Percentiles rank a stretch among this genome's conserved stretches.
These are phyloP conservation scores for Lepidium didymum DNA, from an alignment of 345 rosid genomes.

Conservation along the genomic window DNA sequence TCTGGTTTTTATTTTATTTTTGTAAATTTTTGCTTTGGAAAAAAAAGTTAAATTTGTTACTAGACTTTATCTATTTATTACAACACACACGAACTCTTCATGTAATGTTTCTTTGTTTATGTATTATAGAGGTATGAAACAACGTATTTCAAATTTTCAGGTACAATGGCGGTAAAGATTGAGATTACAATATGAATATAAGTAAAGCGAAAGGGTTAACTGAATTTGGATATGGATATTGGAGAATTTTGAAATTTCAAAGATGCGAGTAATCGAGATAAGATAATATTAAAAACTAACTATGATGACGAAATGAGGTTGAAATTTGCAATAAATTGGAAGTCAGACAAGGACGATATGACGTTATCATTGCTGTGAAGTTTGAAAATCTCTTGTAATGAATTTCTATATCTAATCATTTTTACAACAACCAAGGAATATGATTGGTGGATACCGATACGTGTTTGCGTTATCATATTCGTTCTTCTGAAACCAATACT, in stretches of 20 bases:
- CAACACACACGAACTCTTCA: background rate
- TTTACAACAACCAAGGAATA: conserved; percentile 6
- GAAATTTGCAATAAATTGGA: conserved; percentile 27
- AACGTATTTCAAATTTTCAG: background rate
- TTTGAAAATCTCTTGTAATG: conserved; percentile 22
- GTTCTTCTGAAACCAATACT: conserved; percentile 6
- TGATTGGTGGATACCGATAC: conserved; percentile 23
- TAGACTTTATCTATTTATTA: background rate
- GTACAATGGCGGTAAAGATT: background rate
- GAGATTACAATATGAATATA: background rate
- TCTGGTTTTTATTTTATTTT: background rate
- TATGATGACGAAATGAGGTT: conserved; percentile 29
- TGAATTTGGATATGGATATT: background rate
- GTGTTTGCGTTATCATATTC: conserved; percentile 34
- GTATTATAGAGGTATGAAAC: background rate
- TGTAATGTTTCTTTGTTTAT: background rate
- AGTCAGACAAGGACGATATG: conserved; percentile 29
- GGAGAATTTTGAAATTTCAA: conserved; percentile 28
- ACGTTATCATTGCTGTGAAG: conserved; percentile 11
- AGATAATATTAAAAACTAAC: background rate
- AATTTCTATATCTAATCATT: conserved; percentile 19
- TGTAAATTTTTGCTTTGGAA: conserved; percentile 22
- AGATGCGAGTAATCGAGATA: conserved; percentile 15
- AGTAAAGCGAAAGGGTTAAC: background rate
- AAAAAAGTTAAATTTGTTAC: background rate